Conservation (phyloP, 176 grass and related monocot genomes). For the Aegilops tauschii region DNA sequence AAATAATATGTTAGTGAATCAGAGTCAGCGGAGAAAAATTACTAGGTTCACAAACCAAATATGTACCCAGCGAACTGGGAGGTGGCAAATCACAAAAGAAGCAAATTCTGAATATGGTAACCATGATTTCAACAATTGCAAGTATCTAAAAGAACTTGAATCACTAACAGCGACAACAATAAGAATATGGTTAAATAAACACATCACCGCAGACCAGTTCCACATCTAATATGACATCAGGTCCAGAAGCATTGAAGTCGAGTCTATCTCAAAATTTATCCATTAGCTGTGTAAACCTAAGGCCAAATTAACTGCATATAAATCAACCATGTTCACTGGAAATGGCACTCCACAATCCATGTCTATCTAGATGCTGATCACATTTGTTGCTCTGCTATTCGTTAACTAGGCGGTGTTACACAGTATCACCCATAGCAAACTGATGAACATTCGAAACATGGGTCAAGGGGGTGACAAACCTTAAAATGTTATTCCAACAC, state of each 20-base stretch:
- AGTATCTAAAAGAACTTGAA: neutral
- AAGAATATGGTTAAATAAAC: neutral
- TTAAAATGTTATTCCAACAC: neutral
- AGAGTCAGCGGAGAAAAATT: neutral
- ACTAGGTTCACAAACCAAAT: neutral
- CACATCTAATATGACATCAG: neutral
- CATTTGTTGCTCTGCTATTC: neutral
- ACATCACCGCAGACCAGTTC: neutral
- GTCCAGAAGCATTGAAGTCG: neutral
- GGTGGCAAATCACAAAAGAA: neutral
- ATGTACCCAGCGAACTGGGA: neutral
- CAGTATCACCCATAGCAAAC: neutral
- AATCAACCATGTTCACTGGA: neutral
- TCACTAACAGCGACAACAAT: too few species aligned
- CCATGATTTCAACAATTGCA: neutral
- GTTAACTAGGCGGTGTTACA: neutral
- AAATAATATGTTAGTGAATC: neutral
- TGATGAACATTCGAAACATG: neutral
- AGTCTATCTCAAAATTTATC: neutral
- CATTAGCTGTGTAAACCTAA: neutral
- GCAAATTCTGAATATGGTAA: too few species aligned
- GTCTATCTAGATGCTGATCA: neutral
- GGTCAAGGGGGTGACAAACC: neutral
- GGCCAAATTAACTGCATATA: neutral
- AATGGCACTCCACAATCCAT: neutral